A percentile compares a stretch with the other conserved stretches of the same genome.
These are phyloP conservation scores for Pseudogymnoascus sp. DNA, from an alignment of 2,329 filamentous ascomycete genomes.

Conservation along the genomic window DNA sequence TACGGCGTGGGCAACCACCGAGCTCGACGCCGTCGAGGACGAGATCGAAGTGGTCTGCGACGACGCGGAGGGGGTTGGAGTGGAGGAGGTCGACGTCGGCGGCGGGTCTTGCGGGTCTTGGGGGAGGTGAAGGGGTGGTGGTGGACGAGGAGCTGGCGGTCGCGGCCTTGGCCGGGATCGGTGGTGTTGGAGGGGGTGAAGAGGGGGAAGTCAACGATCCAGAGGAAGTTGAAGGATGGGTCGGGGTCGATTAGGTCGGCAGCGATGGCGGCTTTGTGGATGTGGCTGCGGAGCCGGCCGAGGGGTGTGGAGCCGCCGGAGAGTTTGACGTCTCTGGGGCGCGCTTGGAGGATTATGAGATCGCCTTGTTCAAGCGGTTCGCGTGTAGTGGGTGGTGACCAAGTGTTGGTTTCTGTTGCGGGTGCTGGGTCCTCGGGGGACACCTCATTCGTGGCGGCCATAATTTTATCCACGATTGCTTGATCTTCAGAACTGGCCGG, in stretches of 20 bases:
- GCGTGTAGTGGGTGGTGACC: slow-evolving; percentile 3
- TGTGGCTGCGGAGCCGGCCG: slow-evolving; percentile 26
- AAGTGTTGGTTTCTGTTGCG: slow-evolving; percentile 29
- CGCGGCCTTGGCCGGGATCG: slow-evolving; percentile 63
- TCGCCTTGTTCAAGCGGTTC: slow-evolving; percentile 57
- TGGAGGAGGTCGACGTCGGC: slow-evolving; percentile 69
- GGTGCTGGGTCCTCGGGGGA: slow-evolving; percentile 24
- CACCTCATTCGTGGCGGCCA: neutral
- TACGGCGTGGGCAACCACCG: slow-evolving; percentile 86
- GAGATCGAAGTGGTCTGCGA: slow-evolving; percentile 89
- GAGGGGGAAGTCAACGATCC: slow-evolving; percentile 87
- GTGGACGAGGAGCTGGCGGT: slow-evolving; percentile 74
- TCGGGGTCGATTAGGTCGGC: slow-evolving; percentile 22
- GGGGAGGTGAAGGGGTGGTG: slow-evolving; percentile 97
- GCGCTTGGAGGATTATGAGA: slow-evolving; percentile 74
- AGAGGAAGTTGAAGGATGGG: slow-evolving; percentile 59
- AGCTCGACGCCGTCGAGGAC: slow-evolving; percentile 94
- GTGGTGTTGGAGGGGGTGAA: slow-evolving; percentile 66
- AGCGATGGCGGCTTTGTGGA: slow-evolving; percentile 25
- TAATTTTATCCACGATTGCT: neutral
- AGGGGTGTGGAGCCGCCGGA: slow-evolving; percentile 63
- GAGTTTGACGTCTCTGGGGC: slow-evolving; percentile 53
- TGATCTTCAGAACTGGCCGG: neutral
- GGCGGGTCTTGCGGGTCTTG: slow-evolving; percentile 52
- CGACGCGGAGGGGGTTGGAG: slow-evolving; percentile 62